Conservation (phyloP, 805 yeast genomes). For the Nakazawaea ernobii region DNA sequence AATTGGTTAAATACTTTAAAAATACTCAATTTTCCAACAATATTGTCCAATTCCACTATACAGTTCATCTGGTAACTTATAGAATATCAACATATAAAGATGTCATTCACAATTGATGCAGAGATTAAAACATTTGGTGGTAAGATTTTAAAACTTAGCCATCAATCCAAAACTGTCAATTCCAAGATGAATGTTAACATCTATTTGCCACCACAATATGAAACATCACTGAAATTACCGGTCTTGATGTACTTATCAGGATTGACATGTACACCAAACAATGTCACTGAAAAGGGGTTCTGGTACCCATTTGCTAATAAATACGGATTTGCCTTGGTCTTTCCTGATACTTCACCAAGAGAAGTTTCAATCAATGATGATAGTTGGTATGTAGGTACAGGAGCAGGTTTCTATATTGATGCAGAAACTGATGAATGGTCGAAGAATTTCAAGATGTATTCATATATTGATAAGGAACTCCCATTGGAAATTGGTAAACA, state of each 20-base stretch:
- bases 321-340: constrained; percentile 81
- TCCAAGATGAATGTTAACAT: constrained; percentile 82
- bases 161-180: constrained; percentile 56
- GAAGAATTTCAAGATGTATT: constrained; percentile 77
- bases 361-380: constrained; percentile 61
- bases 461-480: constrained; percentile 73
- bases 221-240: constrained; percentile 45
- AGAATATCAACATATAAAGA: constrained; percentile 13
- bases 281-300: constrained; percentile 90
- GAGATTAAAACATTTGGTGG: constrained; percentile 70
- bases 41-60: background rate
- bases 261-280: constrained; percentile 87
- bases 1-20: background rate
- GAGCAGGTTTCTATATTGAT: constrained; percentile 92
- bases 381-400: constrained; percentile 85
- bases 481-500: constrained; percentile 41
- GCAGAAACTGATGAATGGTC: constrained; percentile 72
- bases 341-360: constrained; percentile 97
- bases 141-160: constrained; percentile 65
- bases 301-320: constrained; percentile 75
- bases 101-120: constrained; percentile 47
- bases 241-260: constrained; percentile 81
- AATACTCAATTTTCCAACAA: too few species aligned
- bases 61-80: background rate
- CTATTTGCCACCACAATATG: constrained; percentile 61